A percentile compares a stretch with the other conserved stretches of the same genome.
phyloP scores from a whole-genome alignment of 306 rosid genomes.

The Cucurbita maxima region DNA sequence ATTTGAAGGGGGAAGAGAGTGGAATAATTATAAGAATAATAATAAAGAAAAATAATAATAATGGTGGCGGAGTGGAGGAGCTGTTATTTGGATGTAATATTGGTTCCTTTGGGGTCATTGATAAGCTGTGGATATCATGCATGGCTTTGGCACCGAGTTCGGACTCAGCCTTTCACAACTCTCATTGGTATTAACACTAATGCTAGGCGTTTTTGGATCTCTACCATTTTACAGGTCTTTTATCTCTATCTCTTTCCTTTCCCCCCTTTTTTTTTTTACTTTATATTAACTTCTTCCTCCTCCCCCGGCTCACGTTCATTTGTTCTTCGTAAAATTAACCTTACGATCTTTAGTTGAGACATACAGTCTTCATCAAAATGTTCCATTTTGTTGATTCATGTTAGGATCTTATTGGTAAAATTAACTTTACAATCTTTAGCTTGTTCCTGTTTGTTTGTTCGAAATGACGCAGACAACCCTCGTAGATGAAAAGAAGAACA shows the following conservation, averaged over 20 bases:
- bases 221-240: slow-evolving; percentile 52
- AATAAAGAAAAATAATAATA: not conserved
- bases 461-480: too few species aligned
- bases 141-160: slow-evolving; percentile 68
- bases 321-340: too few species aligned
- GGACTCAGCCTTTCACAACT: slow-evolving; percentile 54
- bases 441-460: too few species aligned
- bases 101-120: slow-evolving; percentile 61
- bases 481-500: too few species aligned
- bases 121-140: slow-evolving; percentile 42
- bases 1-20: not conserved
- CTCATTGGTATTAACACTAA: slow-evolving; percentile 63
- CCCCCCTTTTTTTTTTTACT: not conserved
- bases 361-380: too few species aligned
- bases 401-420: too few species aligned
- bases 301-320: too few species aligned
- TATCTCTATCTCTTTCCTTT: not conserved
- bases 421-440: too few species aligned
- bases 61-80: slow-evolving; percentile 60
- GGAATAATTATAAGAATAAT: not conserved
- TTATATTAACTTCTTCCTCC: too few species aligned
- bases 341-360: too few species aligned
- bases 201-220: slow-evolving; percentile 77
- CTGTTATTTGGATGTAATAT: slow-evolving; percentile 66
- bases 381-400: too few species aligned